Evolutionary conservation across 306 rosid genomes (phyloP).

Genomic region (Ammopiptanthus mongolicus): DNA sequence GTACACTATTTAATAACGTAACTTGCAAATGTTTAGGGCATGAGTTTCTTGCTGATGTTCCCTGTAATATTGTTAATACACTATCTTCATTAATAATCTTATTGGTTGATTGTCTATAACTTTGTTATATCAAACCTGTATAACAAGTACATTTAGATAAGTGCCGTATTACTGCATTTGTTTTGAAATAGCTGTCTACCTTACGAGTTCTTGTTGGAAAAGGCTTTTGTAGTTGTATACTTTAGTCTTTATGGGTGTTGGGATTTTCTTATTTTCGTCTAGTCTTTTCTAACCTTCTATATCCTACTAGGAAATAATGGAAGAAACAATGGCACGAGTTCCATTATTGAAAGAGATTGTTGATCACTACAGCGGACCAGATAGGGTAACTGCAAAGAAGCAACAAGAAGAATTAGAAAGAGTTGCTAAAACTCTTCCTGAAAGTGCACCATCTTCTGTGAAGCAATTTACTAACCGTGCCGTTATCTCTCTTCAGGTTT

Average conservation of each 20-base stretch:
- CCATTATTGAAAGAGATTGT: conserved; percentile 83
- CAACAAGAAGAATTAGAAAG: conserved; percentile 78
- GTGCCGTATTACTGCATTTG: not conserved
- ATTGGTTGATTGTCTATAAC: conserved; percentile 1
- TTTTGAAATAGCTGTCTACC: not conserved
- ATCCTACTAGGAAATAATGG: conserved; percentile 56
- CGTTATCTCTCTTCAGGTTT: conserved; percentile 86
- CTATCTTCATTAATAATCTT: conserved; percentile 11
- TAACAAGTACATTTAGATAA: conserved; percentile 8
- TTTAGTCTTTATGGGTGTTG: not conserved
- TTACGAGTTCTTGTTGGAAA: not conserved
- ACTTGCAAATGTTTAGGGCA: not conserved
- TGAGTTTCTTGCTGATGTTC: not conserved
- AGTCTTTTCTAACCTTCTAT: conserved; percentile 21
- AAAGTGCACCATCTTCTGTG: conserved; percentile 66
- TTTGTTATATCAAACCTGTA: not conserved
- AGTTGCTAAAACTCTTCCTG: conserved; percentile 77
- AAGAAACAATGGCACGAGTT: conserved; percentile 73
- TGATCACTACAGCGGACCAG: conserved; percentile 82
- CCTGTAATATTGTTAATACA: not conserved
- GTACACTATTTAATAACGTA: not conserved
- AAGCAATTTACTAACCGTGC: conserved; percentile 73
- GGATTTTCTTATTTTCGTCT: not conserved
- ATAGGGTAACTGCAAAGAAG: conserved; percentile 82
- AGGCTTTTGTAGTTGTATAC: not conserved